A percentile compares a stretch with the other conserved stretches of the same genome.
phyloP scores from a whole-genome alignment of 768 basidiomycete species.

The Tulasnella calospora region DNA sequence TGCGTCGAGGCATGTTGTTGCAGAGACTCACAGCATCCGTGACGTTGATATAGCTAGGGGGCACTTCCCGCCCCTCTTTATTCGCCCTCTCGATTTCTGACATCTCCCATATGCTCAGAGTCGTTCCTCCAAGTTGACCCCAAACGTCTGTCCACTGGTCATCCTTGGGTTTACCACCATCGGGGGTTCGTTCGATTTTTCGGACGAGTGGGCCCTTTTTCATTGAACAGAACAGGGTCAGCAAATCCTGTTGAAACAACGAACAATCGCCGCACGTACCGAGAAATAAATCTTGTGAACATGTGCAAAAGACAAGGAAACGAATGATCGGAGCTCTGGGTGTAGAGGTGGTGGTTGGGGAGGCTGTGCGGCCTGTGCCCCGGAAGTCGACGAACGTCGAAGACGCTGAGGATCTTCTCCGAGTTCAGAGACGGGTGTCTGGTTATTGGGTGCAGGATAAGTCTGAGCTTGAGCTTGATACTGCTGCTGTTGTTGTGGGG shows the following conservation, averaged over 20 bases:
- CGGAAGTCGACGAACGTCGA: constrained; percentile 11
- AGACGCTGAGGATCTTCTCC: background rate
- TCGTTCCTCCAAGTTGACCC: constrained; percentile 86
- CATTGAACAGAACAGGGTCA: background rate
- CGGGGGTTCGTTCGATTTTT: constrained; percentile 68
- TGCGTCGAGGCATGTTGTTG: background rate
- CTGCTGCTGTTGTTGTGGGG: constrained; percentile 9
- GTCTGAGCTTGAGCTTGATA: constrained; percentile 11
- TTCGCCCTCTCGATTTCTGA: constrained; percentile 79
- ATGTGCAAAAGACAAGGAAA: constrained; percentile 35
- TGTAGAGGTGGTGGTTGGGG: constrained; percentile 27
- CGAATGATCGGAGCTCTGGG: constrained; percentile 28
- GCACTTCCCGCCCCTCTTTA: constrained; percentile 71
- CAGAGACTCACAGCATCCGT: constrained; percentile 73
- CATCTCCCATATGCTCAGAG: constrained; percentile 90
- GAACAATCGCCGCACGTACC: constrained; percentile 32
- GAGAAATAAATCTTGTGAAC: constrained; percentile 84
- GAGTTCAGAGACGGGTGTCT: background rate
- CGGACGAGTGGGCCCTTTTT: constrained; percentile 60
- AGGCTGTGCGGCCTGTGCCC: constrained; percentile 14
- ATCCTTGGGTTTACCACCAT: constrained; percentile 69
- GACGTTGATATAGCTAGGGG: constrained; percentile 80
- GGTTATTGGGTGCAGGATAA: background rate
- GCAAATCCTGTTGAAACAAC: background rate
- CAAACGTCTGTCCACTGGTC: constrained; percentile 81